Conservation (phyloP, 208 protist species). For the Acanthamoeba divionensis region DNA sequence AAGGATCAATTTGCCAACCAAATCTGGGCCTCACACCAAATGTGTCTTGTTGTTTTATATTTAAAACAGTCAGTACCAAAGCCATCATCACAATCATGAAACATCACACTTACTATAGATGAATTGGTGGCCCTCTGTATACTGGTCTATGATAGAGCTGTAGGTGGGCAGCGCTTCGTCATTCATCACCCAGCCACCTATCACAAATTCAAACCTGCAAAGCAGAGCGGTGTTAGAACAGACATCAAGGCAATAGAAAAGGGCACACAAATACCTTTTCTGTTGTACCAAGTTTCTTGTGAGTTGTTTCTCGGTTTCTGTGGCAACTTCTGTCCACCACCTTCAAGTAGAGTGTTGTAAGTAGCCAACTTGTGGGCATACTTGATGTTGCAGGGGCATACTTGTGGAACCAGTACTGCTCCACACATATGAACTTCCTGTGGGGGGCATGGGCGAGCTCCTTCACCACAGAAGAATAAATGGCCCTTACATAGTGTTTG, state of each 20-base stretch:
- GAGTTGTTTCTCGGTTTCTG: background rate
- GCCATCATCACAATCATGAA: background rate
- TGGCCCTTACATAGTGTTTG: background rate
- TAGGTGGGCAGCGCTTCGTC: constrained; percentile 67
- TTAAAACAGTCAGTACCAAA: too few species aligned
- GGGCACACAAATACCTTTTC: background rate
- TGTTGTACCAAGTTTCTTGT: background rate
- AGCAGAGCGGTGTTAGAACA: background rate
- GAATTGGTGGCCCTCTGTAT: constrained; percentile 65
- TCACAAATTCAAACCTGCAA: constrained; percentile 42
- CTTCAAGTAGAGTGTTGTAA: background rate
- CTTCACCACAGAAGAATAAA: background rate
- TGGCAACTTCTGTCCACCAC: background rate
- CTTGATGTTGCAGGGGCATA: background rate
- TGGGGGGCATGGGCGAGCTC: background rate
- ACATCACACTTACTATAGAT: background rate
- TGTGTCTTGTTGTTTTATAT: background rate
- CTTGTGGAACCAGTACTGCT: background rate
- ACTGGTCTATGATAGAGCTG: constrained; percentile 62
- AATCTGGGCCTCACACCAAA: background rate
- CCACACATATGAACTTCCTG: constrained; percentile 24
- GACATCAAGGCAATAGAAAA: background rate
- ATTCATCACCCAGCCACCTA: constrained; percentile 69
- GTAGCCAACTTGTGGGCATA: background rate
- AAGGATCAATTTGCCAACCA: constrained; percentile 41